Evolutionary conservation across 192 early-diverging fungal genomes (phyloP), one percentile per base, ranked within the genome.

Genomic region (Thamnidium elegans): DNA sequence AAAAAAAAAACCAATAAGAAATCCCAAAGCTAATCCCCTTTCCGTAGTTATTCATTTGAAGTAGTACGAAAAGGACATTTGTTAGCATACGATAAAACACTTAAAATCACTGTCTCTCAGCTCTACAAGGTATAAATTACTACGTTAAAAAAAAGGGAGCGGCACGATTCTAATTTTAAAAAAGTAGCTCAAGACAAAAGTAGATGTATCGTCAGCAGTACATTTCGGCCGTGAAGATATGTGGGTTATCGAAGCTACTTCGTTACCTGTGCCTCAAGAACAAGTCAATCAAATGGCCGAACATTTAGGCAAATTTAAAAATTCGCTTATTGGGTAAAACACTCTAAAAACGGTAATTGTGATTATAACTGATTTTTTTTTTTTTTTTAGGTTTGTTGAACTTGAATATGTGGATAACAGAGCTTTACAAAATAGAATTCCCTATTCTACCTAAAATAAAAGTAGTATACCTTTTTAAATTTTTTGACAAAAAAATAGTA

Each of bases 201-300:
- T 81, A 32, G 75, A 86, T 55, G 65, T 87, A 13, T 72, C 72
- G 17, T 74, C 78, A 3, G 72, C 74, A 5, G 67, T 63, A 46
- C 79, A 72, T 0, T 71, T 82, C 19, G 69, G 63, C 14, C 78
- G 82, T 51, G 58, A 79, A 8, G 72, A 78, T 20, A 68, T 71
- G 64, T 91, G 87, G 86, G 52, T 87, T 9, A 81, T 89, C 2
- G 85, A 91, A 69, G 75, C 86, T 1, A 72, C 67, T 7, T 74
- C 88, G 19, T 74, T 82, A 7, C 70, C 74, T 13, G 74, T 81
- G 36, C 45, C 55, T 36, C 81, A 83, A 66, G 87, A 89, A 26
- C 77, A 80, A 48, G 76, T 87, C 15, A 80, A 75, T 61, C 43
- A 58, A 36, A 62, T 78, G 61, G 76, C 78, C n/a, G 78, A 76